Evolutionary conservation across 23 red algal species (phyloP).

Genomic region (Chondrus crispus): DNA sequence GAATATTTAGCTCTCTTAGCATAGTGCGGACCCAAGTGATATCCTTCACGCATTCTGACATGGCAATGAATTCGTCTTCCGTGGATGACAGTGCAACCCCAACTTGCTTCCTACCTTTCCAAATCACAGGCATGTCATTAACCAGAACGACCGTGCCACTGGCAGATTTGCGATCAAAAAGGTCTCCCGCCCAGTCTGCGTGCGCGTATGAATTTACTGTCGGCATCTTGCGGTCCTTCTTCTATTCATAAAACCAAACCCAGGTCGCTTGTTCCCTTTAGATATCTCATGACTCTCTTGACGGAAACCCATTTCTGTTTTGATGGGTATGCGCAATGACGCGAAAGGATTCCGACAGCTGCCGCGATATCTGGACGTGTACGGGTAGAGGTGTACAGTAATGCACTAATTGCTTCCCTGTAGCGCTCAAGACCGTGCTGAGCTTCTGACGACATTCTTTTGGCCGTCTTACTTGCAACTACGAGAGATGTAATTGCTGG

Average conservation of each 20-base stretch:
- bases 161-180: neutral
- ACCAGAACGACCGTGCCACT: no score
- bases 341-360: neutral
- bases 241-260: neutral
- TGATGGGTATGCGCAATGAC: neutral
- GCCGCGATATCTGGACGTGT: neutral
- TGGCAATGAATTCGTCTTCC: neutral
- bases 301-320: neutral
- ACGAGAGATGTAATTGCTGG: no score
- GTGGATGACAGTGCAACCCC: neutral
- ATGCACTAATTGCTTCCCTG: neutral
- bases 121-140: no score
- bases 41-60: neutral
- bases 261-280: neutral
- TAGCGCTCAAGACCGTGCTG: no score
- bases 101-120: neutral
- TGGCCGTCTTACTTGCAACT: no score
- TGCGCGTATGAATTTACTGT: neutral
- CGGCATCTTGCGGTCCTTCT: neutral
- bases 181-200: conserved; percentile 36
- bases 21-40: neutral
- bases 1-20: neutral
- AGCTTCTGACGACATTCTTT: no score
- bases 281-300: neutral
- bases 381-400: neutral